phyloP scores from a whole-genome alignment of 129 eudicot genomes.

The Chrysanthemum seticuspe region DNA sequence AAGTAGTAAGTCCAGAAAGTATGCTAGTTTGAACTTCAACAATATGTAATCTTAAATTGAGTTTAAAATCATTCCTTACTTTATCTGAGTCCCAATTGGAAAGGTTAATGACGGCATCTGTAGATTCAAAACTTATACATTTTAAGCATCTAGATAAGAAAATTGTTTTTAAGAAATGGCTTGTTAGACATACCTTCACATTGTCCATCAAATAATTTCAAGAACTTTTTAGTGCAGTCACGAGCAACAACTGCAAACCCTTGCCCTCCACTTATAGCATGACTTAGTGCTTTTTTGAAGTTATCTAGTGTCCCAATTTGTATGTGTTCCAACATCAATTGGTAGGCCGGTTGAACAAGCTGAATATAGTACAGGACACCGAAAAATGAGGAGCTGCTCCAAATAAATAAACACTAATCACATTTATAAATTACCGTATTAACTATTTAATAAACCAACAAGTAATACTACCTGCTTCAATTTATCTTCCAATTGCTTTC shows the following conservation, averaged over 20 bases:
- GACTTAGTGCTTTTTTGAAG: conserved; percentile 60
- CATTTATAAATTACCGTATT: background rate
- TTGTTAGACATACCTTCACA: conserved; percentile 57
- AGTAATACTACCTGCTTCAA: background rate
- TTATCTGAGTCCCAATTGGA: conserved; percentile 77
- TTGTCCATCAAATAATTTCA: conserved; percentile 54
- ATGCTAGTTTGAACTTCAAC: conserved; percentile 54
- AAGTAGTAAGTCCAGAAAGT: conserved; percentile 61
- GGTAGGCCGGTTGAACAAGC: conserved; percentile 80
- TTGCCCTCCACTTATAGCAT: conserved; percentile 62
- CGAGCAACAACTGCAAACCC: conserved; percentile 70
- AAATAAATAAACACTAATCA: too few relatives aligned
- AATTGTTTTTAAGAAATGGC: too few relatives aligned
- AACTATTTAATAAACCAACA: background rate
- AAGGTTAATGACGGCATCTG: conserved; percentile 67
- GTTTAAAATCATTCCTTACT: conserved; percentile 62
- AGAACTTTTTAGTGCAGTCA: conserved; percentile 44
- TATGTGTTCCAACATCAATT: conserved; percentile 65
- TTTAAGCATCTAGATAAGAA: too few relatives aligned
- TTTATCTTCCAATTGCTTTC: conserved; percentile 14
- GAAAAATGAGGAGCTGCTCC: background rate
- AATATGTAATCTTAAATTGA: conserved; percentile 71
- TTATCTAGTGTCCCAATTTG: conserved; percentile 59
- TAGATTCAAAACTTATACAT: conserved; percentile 6
- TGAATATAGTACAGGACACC: conserved; percentile 22